Percentiles rank a stretch among this genome's conserved stretches.
These are phyloP conservation scores for Phyllachora maydis DNA, from an alignment of 2,329 filamentous ascomycete species.

Conservation along the genomic window DNA sequence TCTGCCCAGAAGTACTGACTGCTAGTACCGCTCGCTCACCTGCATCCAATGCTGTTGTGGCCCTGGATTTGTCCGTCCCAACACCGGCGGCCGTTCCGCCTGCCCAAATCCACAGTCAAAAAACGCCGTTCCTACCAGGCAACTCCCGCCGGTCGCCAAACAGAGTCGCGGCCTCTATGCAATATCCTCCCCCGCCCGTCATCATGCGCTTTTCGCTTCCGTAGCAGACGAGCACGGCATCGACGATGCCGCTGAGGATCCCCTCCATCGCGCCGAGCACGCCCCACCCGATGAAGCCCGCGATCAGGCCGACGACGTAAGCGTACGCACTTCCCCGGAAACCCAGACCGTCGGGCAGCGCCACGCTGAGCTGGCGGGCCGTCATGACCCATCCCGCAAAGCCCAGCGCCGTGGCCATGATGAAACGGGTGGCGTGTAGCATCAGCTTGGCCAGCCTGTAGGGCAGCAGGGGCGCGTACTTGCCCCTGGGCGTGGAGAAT, in stretches of 20 bases:
- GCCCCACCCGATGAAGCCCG: constrained; percentile 87
- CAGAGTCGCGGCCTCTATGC: constrained; percentile 73
- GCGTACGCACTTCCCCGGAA: constrained; percentile 74
- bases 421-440: constrained; percentile 72
- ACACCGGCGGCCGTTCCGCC: too few species aligned
- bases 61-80: too few species aligned
- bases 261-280: constrained; percentile 82
- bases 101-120: too few species aligned
- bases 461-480: constrained; percentile 37
- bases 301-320: constrained; percentile 81
- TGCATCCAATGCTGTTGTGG: too few species aligned
- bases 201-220: constrained; percentile 63
- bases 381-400: constrained; percentile 96
- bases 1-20: too few species aligned
- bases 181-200: constrained; percentile 55
- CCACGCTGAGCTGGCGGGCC: constrained; percentile 53
- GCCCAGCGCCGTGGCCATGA: constrained; percentile 76
- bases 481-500: constrained; percentile 12
- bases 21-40: too few species aligned
- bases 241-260: constrained; percentile 68
- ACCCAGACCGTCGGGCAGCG: constrained; percentile 27
- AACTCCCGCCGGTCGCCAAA: constrained; percentile 38
- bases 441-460: constrained; percentile 85
- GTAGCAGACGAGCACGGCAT: constrained; percentile 84
- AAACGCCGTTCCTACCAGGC: too few species aligned